Base-by-base conservation (phyloP, 139 green algal species). In the Picochlorum sp. region DNA sequence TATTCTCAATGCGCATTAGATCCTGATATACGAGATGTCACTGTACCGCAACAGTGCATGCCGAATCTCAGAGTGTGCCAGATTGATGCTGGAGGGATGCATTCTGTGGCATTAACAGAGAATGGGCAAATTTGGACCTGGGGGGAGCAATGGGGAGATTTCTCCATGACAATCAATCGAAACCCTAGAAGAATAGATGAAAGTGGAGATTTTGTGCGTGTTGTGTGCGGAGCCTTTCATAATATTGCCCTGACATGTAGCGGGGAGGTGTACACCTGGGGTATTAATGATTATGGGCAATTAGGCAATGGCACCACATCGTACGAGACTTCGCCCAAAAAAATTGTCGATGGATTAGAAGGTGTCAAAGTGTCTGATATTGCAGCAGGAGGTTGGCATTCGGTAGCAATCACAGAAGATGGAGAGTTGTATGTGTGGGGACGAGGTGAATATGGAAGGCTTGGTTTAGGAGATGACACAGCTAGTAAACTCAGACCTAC, bases 21-120 rank as follows among this genome's bases (percentile, higher is more conserved):
- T 7, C 25, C 57, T 13, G 64, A 54, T 5, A 44, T 67, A 40
- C 55, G 76, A 1, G 81, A 95, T 64, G 61, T 94, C 1, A 32
- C 74, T 24, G 33, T 55, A 7, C 82, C 85, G 4, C 50, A 61
- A 28, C 71, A 59, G 6, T 84, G 71, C 53, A 43, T 90, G 29
- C 63, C 55, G 2, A 35, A 56, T 39, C 20, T 77, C 8, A 45
- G 47, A 8, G 68, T 87, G 16, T 52, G 64, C 5, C 81, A 92
- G 75, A 81, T 95, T 5, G 70, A 83, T n/a, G 82, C 79, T 47
- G 88, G 88, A 14, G 88, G 88, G 61, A 95, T 95, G 88, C 87
- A 95, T 73, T 89, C 78, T 4, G 68, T 95, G 37, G 86, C 82
- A 16, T 76, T 97, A 14, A 90, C 85, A 3, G 74, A 87, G 18